phyloP scores from a whole-genome alignment of 257 asterid species.

The Parsonsia alboflavescens region DNA sequence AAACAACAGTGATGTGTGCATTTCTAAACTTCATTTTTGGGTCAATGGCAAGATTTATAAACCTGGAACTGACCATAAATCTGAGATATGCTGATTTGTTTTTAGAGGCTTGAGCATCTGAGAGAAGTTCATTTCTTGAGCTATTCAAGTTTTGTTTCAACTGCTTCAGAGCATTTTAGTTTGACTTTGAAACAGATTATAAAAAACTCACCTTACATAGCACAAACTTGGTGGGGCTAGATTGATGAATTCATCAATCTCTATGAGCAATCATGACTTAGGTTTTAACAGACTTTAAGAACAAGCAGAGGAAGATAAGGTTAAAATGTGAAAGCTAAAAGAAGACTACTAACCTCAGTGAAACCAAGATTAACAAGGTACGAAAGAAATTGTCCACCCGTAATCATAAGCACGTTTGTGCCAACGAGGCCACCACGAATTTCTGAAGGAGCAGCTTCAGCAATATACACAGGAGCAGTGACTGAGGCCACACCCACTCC shows the following conservation, averaged over 20 bases:
- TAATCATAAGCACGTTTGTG: slow-evolving; percentile 94
- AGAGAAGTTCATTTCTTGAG: neutral
- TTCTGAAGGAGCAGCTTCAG: slow-evolving; percentile 93
- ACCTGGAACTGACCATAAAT: neutral
- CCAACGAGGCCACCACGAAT: slow-evolving; percentile 94
- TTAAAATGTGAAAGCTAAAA: neutral
- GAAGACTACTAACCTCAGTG: slow-evolving; percentile 63
- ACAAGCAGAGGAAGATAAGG: neutral
- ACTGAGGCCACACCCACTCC: slow-evolving; percentile 97
- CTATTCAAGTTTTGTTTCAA: neutral
- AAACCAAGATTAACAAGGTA: slow-evolving; percentile 94
- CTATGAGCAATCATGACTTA: neutral
- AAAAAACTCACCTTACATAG: neutral
- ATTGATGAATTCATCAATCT: slow-evolving; percentile 2
- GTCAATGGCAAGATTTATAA: neutral
- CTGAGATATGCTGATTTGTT: neutral
- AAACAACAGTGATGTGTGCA: neutral
- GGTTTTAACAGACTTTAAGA: neutral
- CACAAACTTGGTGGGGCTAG: slow-evolving; percentile 4
- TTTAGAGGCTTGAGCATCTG: neutral
- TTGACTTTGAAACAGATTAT: neutral
- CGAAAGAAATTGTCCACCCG: slow-evolving; percentile 95
- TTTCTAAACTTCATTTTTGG: neutral
- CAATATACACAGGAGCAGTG: slow-evolving; percentile 93
- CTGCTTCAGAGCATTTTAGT: neutral